Percentiles rank a stretch among this genome's conserved stretches.
Evolutionary conservation across 2,329 filamentous ascomycete genomes (phyloP).

Genomic region (Hortaea werneckii): DNA sequence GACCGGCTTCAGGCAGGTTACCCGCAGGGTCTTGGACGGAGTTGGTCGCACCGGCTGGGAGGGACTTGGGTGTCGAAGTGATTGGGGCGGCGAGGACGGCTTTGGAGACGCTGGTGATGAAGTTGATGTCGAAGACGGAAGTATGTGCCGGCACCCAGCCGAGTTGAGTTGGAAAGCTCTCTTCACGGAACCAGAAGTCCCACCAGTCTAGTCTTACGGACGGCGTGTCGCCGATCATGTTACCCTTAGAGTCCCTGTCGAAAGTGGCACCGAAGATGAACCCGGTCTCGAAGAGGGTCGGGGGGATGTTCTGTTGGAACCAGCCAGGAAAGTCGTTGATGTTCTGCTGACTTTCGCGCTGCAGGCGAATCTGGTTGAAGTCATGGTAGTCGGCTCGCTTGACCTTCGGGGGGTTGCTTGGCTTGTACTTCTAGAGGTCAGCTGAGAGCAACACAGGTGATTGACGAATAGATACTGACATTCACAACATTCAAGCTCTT

Average conservation of each 20-base stretch:
- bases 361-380: conserved; percentile 6
- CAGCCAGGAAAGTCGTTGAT: conserved; percentile 4
- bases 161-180: conserved; percentile 1
- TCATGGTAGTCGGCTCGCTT: conserved; percentile 3
- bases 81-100: background rate
- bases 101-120: conserved; percentile 1
- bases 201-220: conserved; percentile 1
- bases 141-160: conserved; percentile 1
- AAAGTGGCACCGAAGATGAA: conserved; percentile 5
- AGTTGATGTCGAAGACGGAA: conserved; percentile 1
- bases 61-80: background rate
- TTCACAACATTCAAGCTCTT: background rate
- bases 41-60: background rate
- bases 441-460: background rate
- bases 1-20: conserved; percentile 2
- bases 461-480: background rate
- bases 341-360: conserved; percentile 4
- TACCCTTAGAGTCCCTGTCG: conserved; percentile 1
- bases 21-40: background rate
- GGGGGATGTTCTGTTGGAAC: conserved; percentile 4
- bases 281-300: conserved; percentile 4
- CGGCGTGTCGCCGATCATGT: conserved; percentile 1
- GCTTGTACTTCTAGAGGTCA: conserved; percentile 1
- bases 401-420: conserved; percentile 3
- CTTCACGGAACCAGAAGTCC: conserved; percentile 2